Base-by-base conservation (phyloP, 805 yeast genomes). In the Suhomyces faveliae region DNA sequence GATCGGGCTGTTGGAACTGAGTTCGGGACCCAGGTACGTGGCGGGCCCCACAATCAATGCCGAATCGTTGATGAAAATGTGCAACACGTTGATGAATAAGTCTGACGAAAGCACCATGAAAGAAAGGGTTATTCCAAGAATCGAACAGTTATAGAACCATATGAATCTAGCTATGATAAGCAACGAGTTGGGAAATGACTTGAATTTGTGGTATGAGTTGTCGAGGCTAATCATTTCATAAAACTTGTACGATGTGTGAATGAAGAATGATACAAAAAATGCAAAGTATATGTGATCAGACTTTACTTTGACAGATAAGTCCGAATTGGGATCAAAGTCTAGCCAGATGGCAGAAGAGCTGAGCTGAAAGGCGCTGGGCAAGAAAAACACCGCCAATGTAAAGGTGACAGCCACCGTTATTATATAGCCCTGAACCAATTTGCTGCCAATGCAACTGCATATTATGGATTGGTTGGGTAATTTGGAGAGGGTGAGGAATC, bases 201-300 rank as follows among this genome's bases (percentile, higher is more conserved):
- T 30, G 33, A 47, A 29, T n/a, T 46, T 42, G 17, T 54, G 56
- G 45, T 54, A 55, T 13, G 43, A n/a, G 41, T 48, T 50, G 13
- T 48, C 43, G 24, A 44, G 25, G 25, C 43, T 52, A n/a, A 55
- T 38, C 10, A 50, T 48, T 19, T 45, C 30, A 29, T 46, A 40
- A 20, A 62, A 49, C 39, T 49, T 55, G n/a, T 45, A 8, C 4
- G 47, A 45, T 13, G 55, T 55, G 23, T 49, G 23, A 10, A 47
- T 19, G 41, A 57, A 64, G 12, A 57, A 33, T 1, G 50, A 13
- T 20, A 53, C 23, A 9, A 59, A 22, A 10, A 42, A 21, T 10
- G 67, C 47, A 39, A 57, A 46, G 38, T 52, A 52, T 20, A 66
- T 22, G 43, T 67, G 68, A 46, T 67, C 71, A 11, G 56, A 59